These are phyloP conservation scores for Waltiozyma sp. DNA, from an alignment of 1,139 yeast genomes.

Conservation along the genomic window DNA sequence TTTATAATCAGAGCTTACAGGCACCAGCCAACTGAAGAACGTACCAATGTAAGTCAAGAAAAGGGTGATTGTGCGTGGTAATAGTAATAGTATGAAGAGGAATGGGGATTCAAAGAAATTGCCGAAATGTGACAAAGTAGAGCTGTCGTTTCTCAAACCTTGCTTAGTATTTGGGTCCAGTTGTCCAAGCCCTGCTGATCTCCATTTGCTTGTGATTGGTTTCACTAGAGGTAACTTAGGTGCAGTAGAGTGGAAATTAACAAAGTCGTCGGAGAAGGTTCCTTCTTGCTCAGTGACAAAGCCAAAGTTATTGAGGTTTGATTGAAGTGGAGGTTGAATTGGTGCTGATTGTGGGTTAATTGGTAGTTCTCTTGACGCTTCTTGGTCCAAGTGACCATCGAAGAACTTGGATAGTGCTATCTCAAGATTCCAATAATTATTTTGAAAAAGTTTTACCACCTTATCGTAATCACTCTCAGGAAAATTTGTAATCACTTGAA, in stretches of 20 bases:
- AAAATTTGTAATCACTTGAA: slow-evolving; percentile 26
- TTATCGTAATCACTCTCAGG: slow-evolving; percentile 24
- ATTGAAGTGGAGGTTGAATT: slow-evolving; percentile 1
- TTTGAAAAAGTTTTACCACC: slow-evolving; percentile 22
- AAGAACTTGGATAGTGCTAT: slow-evolving; percentile 27
- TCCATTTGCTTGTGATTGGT: slow-evolving; percentile 21
- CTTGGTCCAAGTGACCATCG: slow-evolving; percentile 23
- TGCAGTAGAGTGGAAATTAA: not conserved
- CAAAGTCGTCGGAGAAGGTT: not conserved
- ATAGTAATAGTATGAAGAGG: slow-evolving; percentile 12
- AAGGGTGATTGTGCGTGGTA: slow-evolving; percentile 16
- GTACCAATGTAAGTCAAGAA: slow-evolving; percentile 8
- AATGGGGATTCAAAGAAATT: slow-evolving; percentile 11
- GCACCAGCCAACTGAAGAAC: slow-evolving; percentile 2
- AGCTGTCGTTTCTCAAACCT: not conserved
- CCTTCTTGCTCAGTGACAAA: not conserved
- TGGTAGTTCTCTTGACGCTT: slow-evolving; percentile 13
- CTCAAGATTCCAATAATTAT: slow-evolving; percentile 29
- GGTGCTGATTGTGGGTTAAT: no score
- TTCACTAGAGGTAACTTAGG: slow-evolving; percentile 21
- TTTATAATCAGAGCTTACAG: slow-evolving; percentile 8
- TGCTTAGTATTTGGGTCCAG: slow-evolving; percentile 3
- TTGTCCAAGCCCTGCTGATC: slow-evolving; percentile 7
- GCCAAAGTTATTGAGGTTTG: not conserved
- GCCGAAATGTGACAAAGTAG: not conserved